phyloP scores from a whole-genome alignment of 352 stramenopile species.

The Globisporangium middletonii region DNA sequence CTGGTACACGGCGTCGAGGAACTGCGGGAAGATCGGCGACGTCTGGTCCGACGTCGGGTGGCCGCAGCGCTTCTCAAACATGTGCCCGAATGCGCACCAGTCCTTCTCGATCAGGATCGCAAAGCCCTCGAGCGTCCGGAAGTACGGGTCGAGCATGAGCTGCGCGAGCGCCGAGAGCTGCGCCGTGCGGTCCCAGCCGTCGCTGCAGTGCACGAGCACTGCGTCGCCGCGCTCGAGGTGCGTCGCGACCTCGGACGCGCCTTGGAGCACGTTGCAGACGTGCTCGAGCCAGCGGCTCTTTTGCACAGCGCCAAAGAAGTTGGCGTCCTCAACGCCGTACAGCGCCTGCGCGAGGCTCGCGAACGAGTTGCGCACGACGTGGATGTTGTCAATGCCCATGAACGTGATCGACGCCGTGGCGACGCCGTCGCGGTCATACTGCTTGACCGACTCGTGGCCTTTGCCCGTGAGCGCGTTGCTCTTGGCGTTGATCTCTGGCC shows the following conservation, averaged over 20 bases:
- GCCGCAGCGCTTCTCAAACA: constrained; percentile 76
- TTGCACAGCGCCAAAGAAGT: constrained; percentile 81
- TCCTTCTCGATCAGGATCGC: constrained; percentile 83
- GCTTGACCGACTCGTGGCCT: constrained; percentile 85
- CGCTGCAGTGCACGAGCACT: constrained; percentile 80
- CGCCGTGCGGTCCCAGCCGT: constrained; percentile 81
- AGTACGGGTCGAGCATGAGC: constrained; percentile 85
- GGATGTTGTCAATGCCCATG: constrained; percentile 18
- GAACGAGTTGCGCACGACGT: constrained; percentile 76
- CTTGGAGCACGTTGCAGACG: constrained; percentile 71
- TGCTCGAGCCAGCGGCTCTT: constrained; percentile 80
- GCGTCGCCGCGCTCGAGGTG: constrained; percentile 73
- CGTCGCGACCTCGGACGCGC: constrained; percentile 62
- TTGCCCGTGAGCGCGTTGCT: constrained; percentile 88
- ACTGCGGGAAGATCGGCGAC: constrained; percentile 98
- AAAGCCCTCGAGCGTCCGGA: constrained; percentile 69
- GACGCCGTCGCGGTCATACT: constrained; percentile 74
- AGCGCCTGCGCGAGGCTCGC: constrained; percentile 58
- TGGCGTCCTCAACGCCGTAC: constrained; percentile 82
- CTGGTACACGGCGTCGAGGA: constrained; percentile 98
- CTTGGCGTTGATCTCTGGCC: constrained; percentile 88
- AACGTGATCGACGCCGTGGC: constrained; percentile 63
- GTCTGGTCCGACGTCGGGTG: constrained; percentile 89
- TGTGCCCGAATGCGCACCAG: constrained; percentile 87
- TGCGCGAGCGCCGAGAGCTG: constrained; percentile 72